Evolutionary conservation across 257 asterid genomes (phyloP).

Genomic region (Ophiorrhiza pumila): DNA sequence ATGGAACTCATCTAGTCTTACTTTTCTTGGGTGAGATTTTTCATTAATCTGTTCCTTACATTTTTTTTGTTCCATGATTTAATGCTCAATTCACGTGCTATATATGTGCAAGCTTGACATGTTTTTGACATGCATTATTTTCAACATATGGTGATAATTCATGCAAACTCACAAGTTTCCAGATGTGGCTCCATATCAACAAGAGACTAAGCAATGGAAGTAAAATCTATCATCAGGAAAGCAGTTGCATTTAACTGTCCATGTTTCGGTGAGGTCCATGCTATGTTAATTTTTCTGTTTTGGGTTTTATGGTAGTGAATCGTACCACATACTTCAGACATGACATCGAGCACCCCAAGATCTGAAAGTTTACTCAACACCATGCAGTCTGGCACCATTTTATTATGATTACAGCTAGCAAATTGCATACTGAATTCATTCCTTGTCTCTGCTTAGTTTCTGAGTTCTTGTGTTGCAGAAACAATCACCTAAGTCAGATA

Average conservation of each 20-base stretch:
- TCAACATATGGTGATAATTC: too few species aligned
- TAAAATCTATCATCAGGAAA: not conserved
- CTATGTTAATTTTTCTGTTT: not conserved
- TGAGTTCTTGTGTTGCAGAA: slow-evolving; percentile 29
- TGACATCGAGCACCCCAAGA: not conserved
- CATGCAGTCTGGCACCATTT: not conserved
- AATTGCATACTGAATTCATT: not conserved
- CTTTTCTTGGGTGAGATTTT: not conserved
- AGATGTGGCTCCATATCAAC: too few species aligned
- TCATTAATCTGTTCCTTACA: not conserved
- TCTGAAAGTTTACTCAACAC: not conserved
- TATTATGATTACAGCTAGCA: not conserved
- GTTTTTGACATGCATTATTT: not conserved
- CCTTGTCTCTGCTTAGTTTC: slow-evolving; percentile 2
- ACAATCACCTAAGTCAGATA: slow-evolving; percentile 22
- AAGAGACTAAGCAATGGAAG: not conserved
- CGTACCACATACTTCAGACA: too few species aligned
- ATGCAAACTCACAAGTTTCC: too few species aligned
- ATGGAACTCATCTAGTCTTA: not conserved
- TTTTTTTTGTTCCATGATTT: too few species aligned
- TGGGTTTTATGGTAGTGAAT: not conserved
- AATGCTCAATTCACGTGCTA: too few species aligned
- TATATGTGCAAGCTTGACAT: too few species aligned
- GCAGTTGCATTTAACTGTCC: not conserved
- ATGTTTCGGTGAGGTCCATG: not conserved